Evolutionary conservation across 495 filamentous ascomycete species (phyloP), one percentile per base, ranked within the genome.

Genomic region (Cudoniella acicularis): DNA sequence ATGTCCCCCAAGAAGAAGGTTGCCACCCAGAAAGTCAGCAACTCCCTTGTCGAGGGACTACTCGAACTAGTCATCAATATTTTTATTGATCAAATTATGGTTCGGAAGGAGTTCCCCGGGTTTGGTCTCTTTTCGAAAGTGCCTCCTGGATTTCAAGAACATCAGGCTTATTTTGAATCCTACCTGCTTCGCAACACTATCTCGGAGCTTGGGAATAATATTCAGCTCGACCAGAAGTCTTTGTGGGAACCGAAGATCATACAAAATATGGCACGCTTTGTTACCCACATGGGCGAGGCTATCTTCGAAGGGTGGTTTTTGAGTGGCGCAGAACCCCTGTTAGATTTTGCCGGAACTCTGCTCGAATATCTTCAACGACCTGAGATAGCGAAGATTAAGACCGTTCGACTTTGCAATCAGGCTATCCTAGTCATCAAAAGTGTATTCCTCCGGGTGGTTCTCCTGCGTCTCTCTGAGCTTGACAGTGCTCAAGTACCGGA

Each of bases 251-350:
- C 92, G 4, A 86, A 87, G 59, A 81, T 94, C 11, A 75, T 98
- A 46, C 91, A 86, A 25, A 98, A 97, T 63, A 77, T 98, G 67
- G 81, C 87, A 1, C 84, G 91, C 18, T 88, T 96, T 55, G 81
- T 85, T 23, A 75, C 82, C 0, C 90, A 96, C 67, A 79, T 96
- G 66, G 81, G 84, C 0, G 95, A 98, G 72, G 89, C 90, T 25
- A 84, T 96, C 16, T 96, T 91, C 63, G 94, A 98, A 72, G 94
- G 94, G 26, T 96, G 91, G 90, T 96, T 97, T 66, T 80, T 96
- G 45, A 84, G 91, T 59, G 94, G 93, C 3, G 90, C 87, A 10
- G 85, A 89, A 52, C 75, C 84, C 1, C 82, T 89, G 52, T 73
- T 96, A n/a, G 91, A 98, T 63, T 95, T 96, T 61, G 80, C 87